Conservation (phyloP, 2,329 filamentous ascomycete species). For the Arthrobotrys conoides region DNA sequence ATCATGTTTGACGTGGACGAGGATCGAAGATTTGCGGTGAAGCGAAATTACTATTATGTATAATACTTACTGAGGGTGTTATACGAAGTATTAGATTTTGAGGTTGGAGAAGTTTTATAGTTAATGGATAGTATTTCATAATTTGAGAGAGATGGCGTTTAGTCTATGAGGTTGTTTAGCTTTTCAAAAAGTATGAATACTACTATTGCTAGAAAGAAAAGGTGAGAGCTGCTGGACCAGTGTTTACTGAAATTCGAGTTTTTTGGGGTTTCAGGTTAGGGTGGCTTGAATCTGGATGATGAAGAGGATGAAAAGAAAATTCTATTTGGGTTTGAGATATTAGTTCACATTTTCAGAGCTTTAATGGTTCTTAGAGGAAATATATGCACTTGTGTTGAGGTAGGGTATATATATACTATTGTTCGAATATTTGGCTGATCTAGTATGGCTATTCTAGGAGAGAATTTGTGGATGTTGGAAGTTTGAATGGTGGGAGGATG, state of each 20-base stretch:
- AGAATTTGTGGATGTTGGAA: constrained; percentile 11
- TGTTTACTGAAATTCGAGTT: constrained; percentile 20
- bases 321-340: constrained; percentile 1
- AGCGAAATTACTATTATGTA: constrained; percentile 12
- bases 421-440: not conserved
- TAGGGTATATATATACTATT: not conserved
- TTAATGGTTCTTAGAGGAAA: constrained; percentile 18
- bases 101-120: not conserved
- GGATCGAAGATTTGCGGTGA: not conserved
- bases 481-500: constrained; percentile 18
- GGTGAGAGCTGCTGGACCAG: constrained; percentile 7
- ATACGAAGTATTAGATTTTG: constrained; percentile 7
- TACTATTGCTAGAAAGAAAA: constrained; percentile 15
- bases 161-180: not conserved
- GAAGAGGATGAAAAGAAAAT: constrained; percentile 12
- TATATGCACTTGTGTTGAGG: constrained; percentile 24
- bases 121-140: constrained; percentile 10
- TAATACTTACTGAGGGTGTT: not conserved
- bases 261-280: constrained; percentile 10
- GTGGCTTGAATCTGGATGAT: constrained; percentile 15
- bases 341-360: constrained; percentile 13
- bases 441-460: constrained; percentile 12
- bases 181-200: constrained; percentile 7
- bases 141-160: not conserved
- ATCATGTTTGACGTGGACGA: constrained; percentile 22